Base-by-base conservation (phyloP, 2,329 filamentous ascomycete species). In the Cercospora sp. region DNA sequence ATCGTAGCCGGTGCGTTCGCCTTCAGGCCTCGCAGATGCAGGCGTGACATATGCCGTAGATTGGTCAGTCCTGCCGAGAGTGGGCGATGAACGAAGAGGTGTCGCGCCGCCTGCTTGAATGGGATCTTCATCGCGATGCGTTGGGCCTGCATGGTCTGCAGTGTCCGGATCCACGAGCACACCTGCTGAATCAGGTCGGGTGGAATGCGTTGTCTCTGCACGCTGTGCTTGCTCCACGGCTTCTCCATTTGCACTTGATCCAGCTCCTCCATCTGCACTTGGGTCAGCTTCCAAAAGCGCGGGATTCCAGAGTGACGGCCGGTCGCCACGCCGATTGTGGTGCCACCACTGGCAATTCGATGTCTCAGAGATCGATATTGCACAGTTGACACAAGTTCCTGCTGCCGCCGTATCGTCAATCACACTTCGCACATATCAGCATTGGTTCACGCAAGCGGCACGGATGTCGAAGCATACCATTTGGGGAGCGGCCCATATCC, bases 381-480 rank as follows among this genome's bases (percentile, higher is more conserved):
- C 59, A 26, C 59, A 61, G 5, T 61, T 61, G 59, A 61, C 59
- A 45, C 59, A 61, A 7, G 36, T 42, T 9, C 59, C 59, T 31
- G 36, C 36, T 18, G 59, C 59, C 20, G 36, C 59, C 13, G 33
- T 40, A 36, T 55, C 61, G 30, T 55, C 30, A 20, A 53, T 55
- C 16, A 55, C 61, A 26, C 45, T 55, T 13, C 16, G n/a, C 48
- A 7, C 20, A 18, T 9, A 12, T 40, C 6, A 53, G 61, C 61
- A 5, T 23, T 28, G 13, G 3, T n/a, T n/a, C 26, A 6, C 33
- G 1, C 5, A 26, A 16, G 18, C 28, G 26, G 23, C 60, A 9
- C 23, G 2, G 20, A 26, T 2, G 45, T n/a, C 28, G 31, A 57
- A 6, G 30, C 42, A 48, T 45, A 42, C 62, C 62, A 64, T 55